Conservation (phyloP, 441 rosid genomes). For the Gossypium schwendimanii region DNA sequence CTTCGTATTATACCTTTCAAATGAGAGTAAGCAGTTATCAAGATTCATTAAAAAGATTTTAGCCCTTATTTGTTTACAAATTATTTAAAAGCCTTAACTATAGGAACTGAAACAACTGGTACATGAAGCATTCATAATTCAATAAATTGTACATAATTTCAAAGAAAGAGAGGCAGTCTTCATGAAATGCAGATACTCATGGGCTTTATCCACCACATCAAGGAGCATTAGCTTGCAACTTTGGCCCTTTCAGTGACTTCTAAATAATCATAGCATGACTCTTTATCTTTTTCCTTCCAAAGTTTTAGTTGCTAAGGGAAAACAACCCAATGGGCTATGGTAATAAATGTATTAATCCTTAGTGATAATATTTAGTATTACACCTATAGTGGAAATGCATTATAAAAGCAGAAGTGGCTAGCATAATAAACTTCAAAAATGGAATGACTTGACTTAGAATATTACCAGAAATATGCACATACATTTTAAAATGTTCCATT, state of each 20-base stretch:
- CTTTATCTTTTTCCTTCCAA: not conserved
- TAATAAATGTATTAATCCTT: not conserved
- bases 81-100: not conserved
- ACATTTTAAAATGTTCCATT: not conserved
- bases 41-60: conserved; percentile 1
- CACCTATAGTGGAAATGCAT: not conserved
- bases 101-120: not conserved
- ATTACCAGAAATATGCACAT: not conserved
- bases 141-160: not conserved
- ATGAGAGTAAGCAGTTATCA: not conserved
- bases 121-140: conserved; percentile 2
- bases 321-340: not conserved
- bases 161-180: not conserved
- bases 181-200: not conserved
- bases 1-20: not conserved
- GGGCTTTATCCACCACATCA: not conserved
- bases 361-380: not conserved
- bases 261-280: not conserved
- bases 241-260: conserved; percentile 3
- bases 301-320: not conserved
- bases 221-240: not conserved
- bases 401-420: not conserved
- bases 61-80: not conserved
- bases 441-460: not conserved
- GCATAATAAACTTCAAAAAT: not conserved